Evolutionary conservation across 805 yeast species (phyloP).

Genomic region (Diddensiella santjacobensis): DNA sequence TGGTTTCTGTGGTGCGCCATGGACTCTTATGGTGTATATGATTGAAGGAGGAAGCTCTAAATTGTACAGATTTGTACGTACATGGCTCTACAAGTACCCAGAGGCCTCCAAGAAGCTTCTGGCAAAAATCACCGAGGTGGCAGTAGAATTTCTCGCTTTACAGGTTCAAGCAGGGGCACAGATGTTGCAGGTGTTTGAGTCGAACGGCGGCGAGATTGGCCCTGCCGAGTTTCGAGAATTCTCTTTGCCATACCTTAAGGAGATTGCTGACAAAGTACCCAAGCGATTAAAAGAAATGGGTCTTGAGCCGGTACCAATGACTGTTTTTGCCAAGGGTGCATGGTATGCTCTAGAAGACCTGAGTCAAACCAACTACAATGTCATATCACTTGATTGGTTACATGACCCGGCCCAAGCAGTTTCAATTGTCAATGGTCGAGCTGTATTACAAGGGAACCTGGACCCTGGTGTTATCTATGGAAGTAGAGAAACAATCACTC

Average conservation of each 20-base stretch:
- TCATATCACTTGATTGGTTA: conserved; percentile 91
- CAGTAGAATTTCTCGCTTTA: conserved; percentile 86
- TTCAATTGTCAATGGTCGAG: conserved; percentile 66
- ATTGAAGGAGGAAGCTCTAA: conserved; percentile 96
- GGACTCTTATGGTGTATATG: conserved; percentile 96
- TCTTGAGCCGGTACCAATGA: conserved; percentile 75
- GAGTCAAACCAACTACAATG: conserved; percentile 75
- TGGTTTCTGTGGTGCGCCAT: conserved; percentile 97
- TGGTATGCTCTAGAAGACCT: conserved; percentile 92
- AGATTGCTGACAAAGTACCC: conserved; percentile 69
- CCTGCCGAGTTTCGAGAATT: conserved; percentile 85
- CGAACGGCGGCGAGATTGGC: conserved; percentile 97
- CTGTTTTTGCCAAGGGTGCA: conserved; percentile 92
- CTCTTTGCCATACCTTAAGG: conserved; percentile 80
- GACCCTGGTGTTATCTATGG: conserved; percentile 97
- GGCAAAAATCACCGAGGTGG: conserved; percentile 77
- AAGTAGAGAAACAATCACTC: conserved; percentile 69
- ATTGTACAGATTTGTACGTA: conserved; percentile 83
- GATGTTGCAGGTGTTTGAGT: conserved; percentile 93
- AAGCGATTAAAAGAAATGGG: conserved; percentile 68
- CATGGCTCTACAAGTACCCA: conserved; percentile 84
- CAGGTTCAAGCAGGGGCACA: conserved; percentile 98
- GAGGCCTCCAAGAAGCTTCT: conserved; percentile 66
- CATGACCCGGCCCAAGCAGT: conserved; percentile 84
- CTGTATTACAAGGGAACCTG: conserved; percentile 86